Base-by-base conservation (phyloP, 345 rosid genomes). In the Jatropha curcas region DNA sequence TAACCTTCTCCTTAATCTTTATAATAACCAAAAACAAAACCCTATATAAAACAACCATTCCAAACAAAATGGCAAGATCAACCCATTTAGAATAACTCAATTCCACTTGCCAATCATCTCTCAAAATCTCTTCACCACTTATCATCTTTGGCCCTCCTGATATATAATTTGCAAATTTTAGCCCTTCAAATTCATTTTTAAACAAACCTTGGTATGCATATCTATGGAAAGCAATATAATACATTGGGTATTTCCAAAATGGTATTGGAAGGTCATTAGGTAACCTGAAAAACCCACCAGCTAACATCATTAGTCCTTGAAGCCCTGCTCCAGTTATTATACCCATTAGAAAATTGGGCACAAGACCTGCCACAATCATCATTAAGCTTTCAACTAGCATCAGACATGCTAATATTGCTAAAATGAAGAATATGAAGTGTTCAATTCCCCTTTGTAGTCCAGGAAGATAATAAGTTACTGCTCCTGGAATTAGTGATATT, bases 261-360 rank as follows among this genome's bases (percentile, higher is more conserved):
- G 69, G 63, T 6, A 30, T 11, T 0, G 88, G 87, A 48, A 89
- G 85, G 45, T 87, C 89, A 22, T 76, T 56, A 8, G 87, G 89
- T 50, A 85, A 68, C 4, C 87, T 78, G 31, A 87, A 87, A 70
- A 87, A 87, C 1, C 93, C 90, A 0, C 84, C 90, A 0, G 71
- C 77, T 16, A 87, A 64, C 0, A 85, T 70, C 90, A 89, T 82
- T 6, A 89, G 4, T 0, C 77, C 90, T 74, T 84, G 90, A 64
- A 86, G 83, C 25, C 90, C 92, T 3, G 88, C 79, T 8, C 89
- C 88, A 0, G 81, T 66, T 22, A 86, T 84, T 46, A 88, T 79
- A 2, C 88, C 92, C 89, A 86, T 82, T 22, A 84, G 79, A 55
- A 72, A 88, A 41, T 83, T 77, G 0, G 88, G 92, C 13, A 88